Evolutionary conservation across 179 eudicot species (phyloP), one percentile per base, ranked within the genome.

Genomic region (Spinacia oleracea): DNA sequence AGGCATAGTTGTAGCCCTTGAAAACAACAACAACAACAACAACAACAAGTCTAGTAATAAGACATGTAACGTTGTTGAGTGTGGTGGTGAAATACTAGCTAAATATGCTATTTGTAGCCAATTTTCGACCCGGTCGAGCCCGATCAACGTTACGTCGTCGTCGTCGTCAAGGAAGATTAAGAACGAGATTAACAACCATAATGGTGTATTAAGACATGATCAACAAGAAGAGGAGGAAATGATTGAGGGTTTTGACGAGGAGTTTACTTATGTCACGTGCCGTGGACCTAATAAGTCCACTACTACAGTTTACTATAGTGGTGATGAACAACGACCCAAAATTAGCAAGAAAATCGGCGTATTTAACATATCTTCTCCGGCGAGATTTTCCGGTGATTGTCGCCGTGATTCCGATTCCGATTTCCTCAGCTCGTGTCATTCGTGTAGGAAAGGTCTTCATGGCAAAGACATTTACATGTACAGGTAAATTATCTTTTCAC

Each of bases 391-490:
- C 10, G 85, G 48, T 0, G 80, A 80, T 35, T 21, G 20, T 79
- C 70, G 20, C 78, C 70, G 71, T 20, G 23, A n/a, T 53, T 82
- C 72, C 0, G 20, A 18, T 25, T 66, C 88, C 8, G 91, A 88
- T 85, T 91, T 93, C 34, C 91, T 93, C 11, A 89, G 89, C 60
- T 89, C 85, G 0, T 93, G 97, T 31, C 77, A 88, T 66, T 62
- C 83, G 84, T 93, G 97, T 85, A 82, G 72, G 70, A 90, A 90
- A 60, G 81, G 81, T 16, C 91, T 93, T 40, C 92, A 89, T n/a
- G 97, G 94, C 83, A 84, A 87, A 79, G 96, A 93, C 81, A 91
- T 93, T 71, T 93, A 84, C 88, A 93, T 93, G 96, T 93, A 93
- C 79, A 91, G 97, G 97, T 93, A 91, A 25, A 7, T 6, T 0